These are phyloP conservation scores for Solanum hybrid DNA, from an alignment of 305 asterid genomes.

Conservation along the genomic window DNA sequence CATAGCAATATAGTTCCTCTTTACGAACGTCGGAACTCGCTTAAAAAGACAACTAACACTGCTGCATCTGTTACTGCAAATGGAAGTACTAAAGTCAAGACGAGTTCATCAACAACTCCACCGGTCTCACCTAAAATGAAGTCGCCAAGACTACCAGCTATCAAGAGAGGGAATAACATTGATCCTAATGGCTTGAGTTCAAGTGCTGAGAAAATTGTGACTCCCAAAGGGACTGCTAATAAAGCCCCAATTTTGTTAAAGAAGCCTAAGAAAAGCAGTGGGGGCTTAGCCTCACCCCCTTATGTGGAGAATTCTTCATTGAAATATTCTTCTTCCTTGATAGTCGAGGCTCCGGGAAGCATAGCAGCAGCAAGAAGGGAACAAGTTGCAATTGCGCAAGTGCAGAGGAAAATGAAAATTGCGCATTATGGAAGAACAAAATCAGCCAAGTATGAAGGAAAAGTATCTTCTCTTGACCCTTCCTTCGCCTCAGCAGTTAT, in stretches of 20 bases:
- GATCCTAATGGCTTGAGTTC: constrained; percentile 14
- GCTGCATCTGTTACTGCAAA: neutral
- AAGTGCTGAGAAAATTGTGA: constrained; percentile 16
- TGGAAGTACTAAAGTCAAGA: neutral
- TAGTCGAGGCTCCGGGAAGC: constrained; percentile 52
- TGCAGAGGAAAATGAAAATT: constrained; percentile 56
- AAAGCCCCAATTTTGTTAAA: neutral
- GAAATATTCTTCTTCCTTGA: constrained; percentile 27
- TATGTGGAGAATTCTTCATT: constrained; percentile 6
- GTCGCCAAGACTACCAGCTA: constrained; percentile 30
- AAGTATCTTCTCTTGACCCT: constrained; percentile 10
- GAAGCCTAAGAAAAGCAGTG: constrained; percentile 28
- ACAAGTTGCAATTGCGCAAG: constrained; percentile 58
- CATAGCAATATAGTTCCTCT: constrained; percentile 39
- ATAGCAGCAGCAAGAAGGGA: constrained; percentile 78
- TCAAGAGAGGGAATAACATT: constrained; percentile 17
- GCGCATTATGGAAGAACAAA: constrained; percentile 72
- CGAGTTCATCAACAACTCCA: constrained; percentile 6
- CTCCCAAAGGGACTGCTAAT: constrained; percentile 7
- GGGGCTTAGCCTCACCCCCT: neutral
- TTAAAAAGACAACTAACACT: neutral
- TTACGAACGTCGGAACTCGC: constrained; percentile 35
- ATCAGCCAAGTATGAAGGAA: constrained; percentile 29
- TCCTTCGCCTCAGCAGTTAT: neutral
- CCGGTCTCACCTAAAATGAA: constrained; percentile 28